A percentile compares a stretch with the other conserved stretches of the same genome.
These are phyloP conservation scores for Aurantiochytrium sp. DNA, from an alignment of 108 stramenopile genomes.

Conservation along the genomic window DNA sequence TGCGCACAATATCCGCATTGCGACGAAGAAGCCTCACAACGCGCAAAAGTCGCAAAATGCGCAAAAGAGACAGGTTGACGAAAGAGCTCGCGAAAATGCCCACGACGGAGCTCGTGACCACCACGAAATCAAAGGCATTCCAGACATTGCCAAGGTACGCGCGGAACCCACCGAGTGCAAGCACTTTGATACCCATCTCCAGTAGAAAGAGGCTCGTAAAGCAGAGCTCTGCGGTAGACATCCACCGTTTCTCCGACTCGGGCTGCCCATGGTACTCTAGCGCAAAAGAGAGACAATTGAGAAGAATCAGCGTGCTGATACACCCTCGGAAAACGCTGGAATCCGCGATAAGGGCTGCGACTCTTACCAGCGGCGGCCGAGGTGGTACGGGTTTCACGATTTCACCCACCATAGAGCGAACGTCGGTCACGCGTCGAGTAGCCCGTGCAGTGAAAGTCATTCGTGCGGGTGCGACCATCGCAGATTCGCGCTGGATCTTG, in stretches of 20 bases:
- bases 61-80: constrained; percentile 34
- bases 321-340: constrained; percentile 1
- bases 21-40: constrained; percentile 50
- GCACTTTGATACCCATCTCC: constrained; percentile 32
- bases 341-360: not conserved
- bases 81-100: constrained; percentile 22
- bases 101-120: constrained; percentile 37
- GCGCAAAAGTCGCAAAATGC: constrained; percentile 57
- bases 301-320: constrained; percentile 29
- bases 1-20: constrained; percentile 39
- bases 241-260: not conserved
- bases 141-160: constrained; percentile 37
- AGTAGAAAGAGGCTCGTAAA: constrained; percentile 34
- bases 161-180: not conserved
- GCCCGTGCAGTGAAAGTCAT: not conserved
- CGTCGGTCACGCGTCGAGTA: not conserved
- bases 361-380: not conserved
- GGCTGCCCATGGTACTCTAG: constrained; percentile 31
- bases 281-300: constrained; percentile 32
- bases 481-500: not conserved
- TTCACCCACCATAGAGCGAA: not conserved
- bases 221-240: constrained; percentile 21
- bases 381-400: not conserved
- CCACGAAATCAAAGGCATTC: constrained; percentile 45
- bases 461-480: not conserved